A percentile compares a stretch with the other conserved stretches of the same genome.
Conservation (phyloP, 495 filamentous ascomycete species). For the Tirmania nivea region DNA sequence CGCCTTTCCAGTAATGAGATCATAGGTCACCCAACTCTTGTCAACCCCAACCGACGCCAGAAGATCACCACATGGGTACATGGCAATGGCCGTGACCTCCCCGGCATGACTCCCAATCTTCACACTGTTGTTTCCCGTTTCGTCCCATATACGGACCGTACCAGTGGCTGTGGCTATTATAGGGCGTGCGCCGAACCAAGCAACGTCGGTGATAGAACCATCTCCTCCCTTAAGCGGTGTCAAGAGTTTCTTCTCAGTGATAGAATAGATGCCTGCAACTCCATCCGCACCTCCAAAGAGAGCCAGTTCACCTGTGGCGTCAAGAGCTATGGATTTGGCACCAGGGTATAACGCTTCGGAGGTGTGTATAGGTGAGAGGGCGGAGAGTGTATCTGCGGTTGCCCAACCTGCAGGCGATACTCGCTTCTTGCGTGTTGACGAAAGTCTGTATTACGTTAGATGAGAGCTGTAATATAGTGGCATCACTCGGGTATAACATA, state of each 20-base stretch:
- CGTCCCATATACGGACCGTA: conserved; percentile 54
- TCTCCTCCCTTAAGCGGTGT: conserved; percentile 39
- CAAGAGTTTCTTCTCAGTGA: conserved; percentile 45
- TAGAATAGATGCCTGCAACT: conserved; percentile 54
- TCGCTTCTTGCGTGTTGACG: conserved; percentile 68
- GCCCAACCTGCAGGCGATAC: conserved; percentile 68
- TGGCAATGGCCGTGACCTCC: conserved; percentile 46
- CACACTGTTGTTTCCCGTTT: conserved; percentile 36
- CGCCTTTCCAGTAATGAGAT: conserved; percentile 41
- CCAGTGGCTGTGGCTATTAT: conserved; percentile 58
- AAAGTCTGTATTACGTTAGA: conserved; percentile 35
- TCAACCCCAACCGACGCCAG: conserved; percentile 74
- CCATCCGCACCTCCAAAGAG: conserved; percentile 63
- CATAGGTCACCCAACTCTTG: conserved; percentile 85
- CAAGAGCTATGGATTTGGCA: conserved; percentile 41
- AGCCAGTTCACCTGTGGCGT: conserved; percentile 43
- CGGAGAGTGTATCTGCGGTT: conserved; percentile 45
- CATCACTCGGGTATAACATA: conserved; percentile 13
- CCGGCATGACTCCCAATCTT: conserved; percentile 62
- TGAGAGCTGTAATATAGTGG: neutral
- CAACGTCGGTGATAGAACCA: conserved; percentile 52
- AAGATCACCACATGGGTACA: conserved; percentile 70
- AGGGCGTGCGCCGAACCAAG: conserved; percentile 52
- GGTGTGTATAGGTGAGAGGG: conserved; percentile 37
- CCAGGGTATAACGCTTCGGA: conserved; percentile 44